A percentile compares a stretch with the other conserved stretches of the same genome.
Evolutionary conservation across 2,329 filamentous ascomycete species (phyloP).

Genomic region (Clarireedia hainanense): DNA sequence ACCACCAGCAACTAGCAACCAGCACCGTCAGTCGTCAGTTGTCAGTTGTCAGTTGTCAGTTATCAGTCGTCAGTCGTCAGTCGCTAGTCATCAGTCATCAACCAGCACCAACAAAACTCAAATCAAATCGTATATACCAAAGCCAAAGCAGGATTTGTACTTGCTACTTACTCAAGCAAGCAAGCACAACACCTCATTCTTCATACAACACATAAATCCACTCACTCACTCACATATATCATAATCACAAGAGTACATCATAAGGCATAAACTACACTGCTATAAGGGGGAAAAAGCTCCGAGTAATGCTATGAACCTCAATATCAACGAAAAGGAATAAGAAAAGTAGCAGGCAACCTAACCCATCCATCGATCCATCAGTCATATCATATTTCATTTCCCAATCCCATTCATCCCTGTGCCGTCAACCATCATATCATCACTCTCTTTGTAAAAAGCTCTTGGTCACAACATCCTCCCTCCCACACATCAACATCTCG

Average conservation of each 20-base stretch:
- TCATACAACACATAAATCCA: not conserved
- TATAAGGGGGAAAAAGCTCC: slow-evolving; percentile 1
- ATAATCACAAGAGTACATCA: not conserved
- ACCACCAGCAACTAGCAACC: too few relatives aligned
- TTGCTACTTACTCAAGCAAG: too few relatives aligned
- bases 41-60: too few relatives aligned
- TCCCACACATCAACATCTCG: not conserved
- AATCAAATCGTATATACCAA: too few relatives aligned
- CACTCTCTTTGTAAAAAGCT: not conserved
- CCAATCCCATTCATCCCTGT: slow-evolving; percentile 3
- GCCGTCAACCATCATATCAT: slow-evolving; percentile 7
- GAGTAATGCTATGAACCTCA: slow-evolving; percentile 11
- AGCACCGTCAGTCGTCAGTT: too few relatives aligned
- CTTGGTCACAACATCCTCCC: too few relatives aligned
- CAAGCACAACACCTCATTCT: too few relatives aligned
- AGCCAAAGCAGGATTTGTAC: too few relatives aligned
- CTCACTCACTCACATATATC: not conserved
- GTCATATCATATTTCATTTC: not conserved
- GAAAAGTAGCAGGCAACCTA: slow-evolving; percentile 3
- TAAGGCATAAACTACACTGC: not conserved
- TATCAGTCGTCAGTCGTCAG: too few relatives aligned
- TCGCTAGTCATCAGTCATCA: too few relatives aligned
- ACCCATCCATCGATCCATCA: not conserved
- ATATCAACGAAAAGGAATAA: slow-evolving; percentile 9
- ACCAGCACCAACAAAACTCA: too few relatives aligned